Evolutionary conservation across 1,284 basidiomycete species (phyloP), one percentile per base, ranked within the genome.

Genomic region (Cryptococcus sp.): DNA sequence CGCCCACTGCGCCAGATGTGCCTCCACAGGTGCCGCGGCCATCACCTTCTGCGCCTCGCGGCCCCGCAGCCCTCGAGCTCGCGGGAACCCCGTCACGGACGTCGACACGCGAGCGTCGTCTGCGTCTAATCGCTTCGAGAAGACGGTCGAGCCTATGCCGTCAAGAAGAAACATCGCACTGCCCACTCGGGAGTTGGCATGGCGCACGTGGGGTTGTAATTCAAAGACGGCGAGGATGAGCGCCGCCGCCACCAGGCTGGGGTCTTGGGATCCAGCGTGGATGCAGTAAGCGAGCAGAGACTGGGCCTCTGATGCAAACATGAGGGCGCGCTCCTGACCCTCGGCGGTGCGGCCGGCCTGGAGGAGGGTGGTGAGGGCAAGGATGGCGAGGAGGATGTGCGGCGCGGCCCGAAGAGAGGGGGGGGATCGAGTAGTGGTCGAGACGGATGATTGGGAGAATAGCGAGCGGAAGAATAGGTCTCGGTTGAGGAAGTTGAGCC

Each of bases 171-270:
- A 40, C 12, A 69, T 43, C 0, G 70, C 64, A 13, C 56, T 59
- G 3, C 56, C 56, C 0, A 57, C 56, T 4, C 68, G 62, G 1
- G 60, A 56, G 16, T 48, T 47, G 21, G 61, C 60, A 36, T 72
- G 67, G 4, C 57, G 42, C 2, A 62, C 49, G 47, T 72, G 67
- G 0, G 70, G 70, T 42, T 63, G 64, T 16, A 65, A 60, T 51
- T 72, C 70, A 49, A 70, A 70, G 4, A 60, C 57, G 21, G 61
- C 62, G 24, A 72, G 48, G 4, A 72, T 51, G 15, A 72, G 45
- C 0, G 67, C 63, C 6, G 68, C 66, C 43, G 70, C 67, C 4
- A 61, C 65, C 33, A 70, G 57, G 0, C 56, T 60, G 0, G 61
- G 56, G 38, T 72, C 67, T 18, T 48, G 49, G 15, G 56, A 58